These are phyloP conservation scores for Exutisphaerella laricina DNA, from an alignment of 2,329 filamentous ascomycete genomes.

Conservation along the genomic window DNA sequence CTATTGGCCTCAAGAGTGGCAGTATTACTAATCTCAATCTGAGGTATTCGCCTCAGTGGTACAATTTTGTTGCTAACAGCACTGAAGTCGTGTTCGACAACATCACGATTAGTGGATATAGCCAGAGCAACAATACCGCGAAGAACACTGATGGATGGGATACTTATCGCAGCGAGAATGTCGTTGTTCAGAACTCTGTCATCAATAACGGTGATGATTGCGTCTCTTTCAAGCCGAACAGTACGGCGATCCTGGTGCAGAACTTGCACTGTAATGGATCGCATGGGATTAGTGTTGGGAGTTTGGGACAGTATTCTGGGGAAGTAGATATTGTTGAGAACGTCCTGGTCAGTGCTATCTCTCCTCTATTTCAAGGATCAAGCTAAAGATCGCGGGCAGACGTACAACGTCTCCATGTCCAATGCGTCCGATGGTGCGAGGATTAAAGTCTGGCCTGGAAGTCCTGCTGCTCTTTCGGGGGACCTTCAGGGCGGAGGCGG, in stretches of 20 bases:
- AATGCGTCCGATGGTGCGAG: conserved; percentile 56
- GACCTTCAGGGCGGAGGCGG: conserved; percentile 63
- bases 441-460: conserved; percentile 68
- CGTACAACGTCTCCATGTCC: conserved; percentile 36
- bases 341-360: conserved; percentile 47
- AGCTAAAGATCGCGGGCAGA: conserved; percentile 44
- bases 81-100: conserved; percentile 59
- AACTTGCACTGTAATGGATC: conserved; percentile 63
- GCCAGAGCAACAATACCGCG: conserved; percentile 48
- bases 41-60: conserved; percentile 57
- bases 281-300: conserved; percentile 68
- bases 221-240: conserved; percentile 70
- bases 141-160: conserved; percentile 55
- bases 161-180: conserved; percentile 54
- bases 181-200: conserved; percentile 62
- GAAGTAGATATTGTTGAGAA: conserved; percentile 64
- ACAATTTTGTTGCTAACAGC: conserved; percentile 61
- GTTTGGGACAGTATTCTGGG: conserved; percentile 60
- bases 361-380: conserved; percentile 36
- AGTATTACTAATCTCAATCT: conserved; percentile 56
- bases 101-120: conserved; percentile 55
- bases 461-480: conserved; percentile 50
- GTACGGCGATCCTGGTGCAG: conserved; percentile 62
- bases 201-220: conserved; percentile 65
- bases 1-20: conserved; percentile 53